Evolutionary conservation across 2,329 filamentous ascomycete genomes (phyloP).

Genomic region (Penicillium psychrosexuale): DNA sequence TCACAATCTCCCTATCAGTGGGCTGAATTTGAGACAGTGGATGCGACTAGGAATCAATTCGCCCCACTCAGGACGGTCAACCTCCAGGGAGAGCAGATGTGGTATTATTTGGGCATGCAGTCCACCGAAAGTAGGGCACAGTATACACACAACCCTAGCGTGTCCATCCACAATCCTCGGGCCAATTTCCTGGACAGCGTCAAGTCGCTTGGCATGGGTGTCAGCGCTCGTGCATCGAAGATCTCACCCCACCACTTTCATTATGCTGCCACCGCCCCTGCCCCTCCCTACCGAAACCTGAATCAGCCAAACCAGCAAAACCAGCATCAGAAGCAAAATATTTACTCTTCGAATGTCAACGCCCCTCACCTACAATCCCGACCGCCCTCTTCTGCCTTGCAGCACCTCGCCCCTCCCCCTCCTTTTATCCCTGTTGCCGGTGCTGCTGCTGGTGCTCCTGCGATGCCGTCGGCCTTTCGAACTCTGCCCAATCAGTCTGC

Average conservation of each 20-base stretch:
- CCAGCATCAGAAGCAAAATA: constrained; percentile 22
- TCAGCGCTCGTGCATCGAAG: constrained; percentile 27
- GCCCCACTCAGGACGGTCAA: constrained; percentile 66
- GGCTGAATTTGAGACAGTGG: constrained; percentile 72
- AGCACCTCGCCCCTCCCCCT: constrained; percentile 36
- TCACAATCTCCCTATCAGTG: constrained; percentile 58
- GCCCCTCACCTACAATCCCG: constrained; percentile 23
- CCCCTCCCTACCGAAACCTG: constrained; percentile 21
- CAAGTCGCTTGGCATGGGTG: constrained; percentile 37
- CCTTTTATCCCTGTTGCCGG: constrained; percentile 28
- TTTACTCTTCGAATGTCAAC: constrained; percentile 16
- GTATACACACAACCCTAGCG: constrained; percentile 74
- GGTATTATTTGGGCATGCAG: constrained; percentile 80
- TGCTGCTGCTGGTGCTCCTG: constrained; percentile 37
- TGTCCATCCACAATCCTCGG: constrained; percentile 46
- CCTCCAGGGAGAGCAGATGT: constrained; percentile 68
- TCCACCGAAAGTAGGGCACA: constrained; percentile 90
- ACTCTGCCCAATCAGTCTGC: constrained; percentile 35
- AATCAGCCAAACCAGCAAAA: constrained; percentile 12
- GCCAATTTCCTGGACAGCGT: constrained; percentile 51
- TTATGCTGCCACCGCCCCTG: constrained; percentile 25
- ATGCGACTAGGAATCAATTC: constrained; percentile 54
- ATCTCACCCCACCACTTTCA: constrained; percentile 27
- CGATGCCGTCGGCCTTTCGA: constrained; percentile 46
- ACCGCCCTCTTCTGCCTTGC: constrained; percentile 36